Evolutionary conservation across 2,329 filamentous ascomycete species (phyloP), one percentile per base, ranked within the genome.

Genomic region (Ascochyta pisi): DNA sequence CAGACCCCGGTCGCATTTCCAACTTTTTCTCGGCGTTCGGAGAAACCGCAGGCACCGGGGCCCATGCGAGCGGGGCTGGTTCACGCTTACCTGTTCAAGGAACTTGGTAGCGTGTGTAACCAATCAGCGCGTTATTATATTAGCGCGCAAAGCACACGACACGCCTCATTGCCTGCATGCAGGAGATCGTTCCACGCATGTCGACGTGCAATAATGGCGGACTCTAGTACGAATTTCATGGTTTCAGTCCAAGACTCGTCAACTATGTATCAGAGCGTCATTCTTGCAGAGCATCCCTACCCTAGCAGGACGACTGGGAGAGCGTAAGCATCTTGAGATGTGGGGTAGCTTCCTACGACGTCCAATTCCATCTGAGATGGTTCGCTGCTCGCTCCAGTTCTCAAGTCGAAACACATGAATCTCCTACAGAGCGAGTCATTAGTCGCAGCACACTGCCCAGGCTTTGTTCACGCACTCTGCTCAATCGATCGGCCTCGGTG

Each of bases 121-220:
- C 65, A 66, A 73, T 70, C 67, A 71, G 62, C 66, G 59, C 69
- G 70, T 68, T 51, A 38, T 26, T 39, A 23, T 15, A n/a, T 48
- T 41, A 53, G 43, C 57, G 56, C 45, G 31, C 46, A 58, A 19
- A 54, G 47, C 63, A 64, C 65, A 67, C 63, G 66, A 68, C 65
- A 63, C 61, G 63, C 51, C 46, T 35, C 38, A 49, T 39, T 41
- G 27, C 46, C 57, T 50, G 38, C 45, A 54, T 61, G 61, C 60
- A 62, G 46, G 56, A 52, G 57, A 50, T 64, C 55, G 58, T 31
- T 53, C 47, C 47, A 58, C 44, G 45, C 54, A 54, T 47, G 23
- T 38, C 22, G 12, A 22, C 31, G 27, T 13, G 37, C 46, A 13
- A 35, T 26, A 13, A 35, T 26, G 39, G 29, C 23, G 40, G 27